Conservation (phyloP, 1,139 yeast species). For the Scheffersomyces parashehatae region DNA sequence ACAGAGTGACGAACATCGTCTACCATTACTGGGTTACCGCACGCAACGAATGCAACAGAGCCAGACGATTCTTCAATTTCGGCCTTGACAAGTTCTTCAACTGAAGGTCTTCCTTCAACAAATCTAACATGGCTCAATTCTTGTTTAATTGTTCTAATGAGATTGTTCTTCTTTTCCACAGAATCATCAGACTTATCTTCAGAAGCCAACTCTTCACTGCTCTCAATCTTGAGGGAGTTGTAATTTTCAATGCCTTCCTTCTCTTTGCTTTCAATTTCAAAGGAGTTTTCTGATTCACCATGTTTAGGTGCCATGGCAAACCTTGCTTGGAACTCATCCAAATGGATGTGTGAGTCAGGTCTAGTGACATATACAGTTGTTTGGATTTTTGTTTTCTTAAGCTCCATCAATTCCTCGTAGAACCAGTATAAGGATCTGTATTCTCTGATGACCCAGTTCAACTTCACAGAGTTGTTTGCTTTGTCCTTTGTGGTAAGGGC, state of each 20-base stretch:
- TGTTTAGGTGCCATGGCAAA: no score
- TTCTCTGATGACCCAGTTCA: conserved; percentile 40
- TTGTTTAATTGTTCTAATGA: conserved; percentile 2
- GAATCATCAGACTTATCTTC: neutral
- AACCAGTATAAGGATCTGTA: conserved; percentile 35
- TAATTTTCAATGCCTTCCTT: neutral
- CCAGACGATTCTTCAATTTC: conserved; percentile 23
- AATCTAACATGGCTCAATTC: conserved; percentile 14
- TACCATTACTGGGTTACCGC: conserved; percentile 34
- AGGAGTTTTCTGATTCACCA: no score
- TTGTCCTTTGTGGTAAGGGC: conserved; percentile 15
- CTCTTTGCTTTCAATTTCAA: neutral
- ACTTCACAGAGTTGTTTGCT: conserved; percentile 24
- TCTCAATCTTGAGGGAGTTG: neutral
- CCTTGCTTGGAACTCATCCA: conserved; percentile 10
- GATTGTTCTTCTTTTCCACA: neutral
- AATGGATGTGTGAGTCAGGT: conserved; percentile 18
- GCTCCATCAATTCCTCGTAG: conserved; percentile 28
- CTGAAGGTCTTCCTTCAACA: conserved; percentile 27
- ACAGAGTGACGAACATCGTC: conserved; percentile 34
- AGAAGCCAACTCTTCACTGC: neutral
- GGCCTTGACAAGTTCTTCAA: conserved; percentile 16
- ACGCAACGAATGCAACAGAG: conserved; percentile 28
- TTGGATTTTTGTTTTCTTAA: conserved; percentile 25
- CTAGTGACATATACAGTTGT: conserved; percentile 34